Evolutionary conservation across 495 filamentous ascomycete genomes (phyloP), one percentile per base, ranked within the genome.

Genomic region (Tuber microsphaerosporum): DNA sequence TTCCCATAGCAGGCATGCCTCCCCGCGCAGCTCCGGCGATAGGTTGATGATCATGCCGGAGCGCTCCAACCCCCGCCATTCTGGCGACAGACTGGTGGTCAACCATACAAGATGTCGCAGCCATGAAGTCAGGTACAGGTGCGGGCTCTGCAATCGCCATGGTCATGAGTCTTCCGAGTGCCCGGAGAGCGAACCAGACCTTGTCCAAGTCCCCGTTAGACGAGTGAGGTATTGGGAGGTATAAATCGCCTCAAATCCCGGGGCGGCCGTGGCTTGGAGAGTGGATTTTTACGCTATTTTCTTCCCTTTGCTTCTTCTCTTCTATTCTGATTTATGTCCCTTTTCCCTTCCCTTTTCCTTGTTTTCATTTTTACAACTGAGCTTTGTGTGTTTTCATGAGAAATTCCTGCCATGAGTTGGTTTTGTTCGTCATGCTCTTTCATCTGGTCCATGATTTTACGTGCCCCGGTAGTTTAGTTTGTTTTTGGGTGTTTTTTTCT

Each of bases 271-370:
- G 22, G 22, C 26, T 7, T 0, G 20, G 22, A 12, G 48, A 2
- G 48, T 10, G 20, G n/a, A 26, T 72, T 41, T 26, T 17, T 43
- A 43, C 10, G 31, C 20, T 14, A 68, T 75, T 41, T 42, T 16
- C 31, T 69, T 42, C 56, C 20, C 16, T 75, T 45, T 75, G 20
- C 16, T 75, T 45, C 74, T 75, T 41, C 65, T 46, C 34, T 76
- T n/a, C 43, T 14, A 17, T 51, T 65, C 26, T 51, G 26, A 16
- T 17, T 39, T 10, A 37, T 43, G 43, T 45, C 39, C 22, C 69
- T 20, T 65, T 34, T 74, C 39, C 5, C 39, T 41, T 41, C 39
- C 39, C 5, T 1, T 41, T 41, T 31, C n/a, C 43, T 26, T 9
- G 37, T 2, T 39, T 31, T 44, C 45, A 46, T 22, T 37, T 37